These are phyloP conservation scores for Rosellinia necatrix DNA, from an alignment of 2,329 filamentous ascomycete species.

Conservation along the genomic window DNA sequence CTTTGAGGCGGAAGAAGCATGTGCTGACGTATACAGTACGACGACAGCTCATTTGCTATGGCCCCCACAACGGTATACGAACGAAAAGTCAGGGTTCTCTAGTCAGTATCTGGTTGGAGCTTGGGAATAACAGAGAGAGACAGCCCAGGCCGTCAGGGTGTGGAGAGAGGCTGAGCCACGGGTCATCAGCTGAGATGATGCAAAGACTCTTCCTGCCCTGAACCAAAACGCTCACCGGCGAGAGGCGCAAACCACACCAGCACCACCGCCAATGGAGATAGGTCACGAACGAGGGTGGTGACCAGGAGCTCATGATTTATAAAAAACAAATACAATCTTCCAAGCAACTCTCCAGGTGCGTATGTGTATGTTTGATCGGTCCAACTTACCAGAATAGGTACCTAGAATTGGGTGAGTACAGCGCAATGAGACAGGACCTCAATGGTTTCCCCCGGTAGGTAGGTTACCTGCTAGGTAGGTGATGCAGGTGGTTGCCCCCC, in stretches of 20 bases:
- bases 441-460: neutral
- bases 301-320: too few relatives aligned
- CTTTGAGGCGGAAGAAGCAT: neutral
- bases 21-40: constrained; percentile 23
- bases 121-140: constrained; percentile 13
- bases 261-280: too few relatives aligned
- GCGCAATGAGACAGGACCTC: too few relatives aligned
- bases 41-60: constrained; percentile 19
- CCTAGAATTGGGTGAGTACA: too few relatives aligned
- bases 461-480: too few relatives aligned
- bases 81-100: neutral
- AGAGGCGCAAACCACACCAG: neutral
- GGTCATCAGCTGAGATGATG: constrained; percentile 34
- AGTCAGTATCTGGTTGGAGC: neutral
- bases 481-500: neutral
- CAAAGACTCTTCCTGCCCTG: constrained; percentile 7
- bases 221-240: neutral
- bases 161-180: constrained; percentile 28
- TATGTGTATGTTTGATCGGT: too few relatives aligned
- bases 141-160: constrained; percentile 22
- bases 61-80: constrained; percentile 18
- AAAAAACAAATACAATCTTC: too few relatives aligned
- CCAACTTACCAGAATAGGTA: too few relatives aligned
- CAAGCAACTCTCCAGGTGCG: too few relatives aligned
- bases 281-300: too few relatives aligned